These are phyloP conservation scores for Euphorbia schlechtendalii DNA, from an alignment of 441 rosid genomes.

Conservation along the genomic window DNA sequence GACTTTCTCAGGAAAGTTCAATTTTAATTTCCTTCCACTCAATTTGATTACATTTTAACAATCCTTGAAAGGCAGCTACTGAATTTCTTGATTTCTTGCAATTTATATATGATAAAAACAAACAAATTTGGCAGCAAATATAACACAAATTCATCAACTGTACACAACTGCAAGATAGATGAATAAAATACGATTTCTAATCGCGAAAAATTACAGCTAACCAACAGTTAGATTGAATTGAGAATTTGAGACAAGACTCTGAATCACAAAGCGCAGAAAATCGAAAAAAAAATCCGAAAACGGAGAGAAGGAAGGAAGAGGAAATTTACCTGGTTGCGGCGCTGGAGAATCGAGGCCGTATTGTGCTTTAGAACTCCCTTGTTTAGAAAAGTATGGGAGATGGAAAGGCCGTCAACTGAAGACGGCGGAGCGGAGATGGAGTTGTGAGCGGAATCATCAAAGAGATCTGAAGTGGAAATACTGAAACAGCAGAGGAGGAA, in stretches of 20 bases:
- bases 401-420: neutral
- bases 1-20: neutral
- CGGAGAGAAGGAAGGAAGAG: neutral
- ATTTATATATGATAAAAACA: neutral
- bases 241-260: neutral
- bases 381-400: neutral
- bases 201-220: neutral
- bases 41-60: neutral
- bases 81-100: neutral
- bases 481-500: conserved; percentile 29
- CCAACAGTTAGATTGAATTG: neutral
- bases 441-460: neutral
- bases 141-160: neutral
- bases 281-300: neutral
- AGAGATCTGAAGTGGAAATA: conserved; percentile 22
- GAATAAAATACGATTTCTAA: neutral
- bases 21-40: neutral
- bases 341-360: conserved; percentile 4
- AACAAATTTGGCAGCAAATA: neutral
- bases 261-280: neutral
- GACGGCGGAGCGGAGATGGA: neutral
- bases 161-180: neutral
- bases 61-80: neutral
- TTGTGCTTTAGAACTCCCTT: conserved; percentile 1
- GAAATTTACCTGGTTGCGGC: conserved; percentile 24